phyloP scores from a whole-genome alignment of 305 asterid species.

The Galium porrigens region DNA sequence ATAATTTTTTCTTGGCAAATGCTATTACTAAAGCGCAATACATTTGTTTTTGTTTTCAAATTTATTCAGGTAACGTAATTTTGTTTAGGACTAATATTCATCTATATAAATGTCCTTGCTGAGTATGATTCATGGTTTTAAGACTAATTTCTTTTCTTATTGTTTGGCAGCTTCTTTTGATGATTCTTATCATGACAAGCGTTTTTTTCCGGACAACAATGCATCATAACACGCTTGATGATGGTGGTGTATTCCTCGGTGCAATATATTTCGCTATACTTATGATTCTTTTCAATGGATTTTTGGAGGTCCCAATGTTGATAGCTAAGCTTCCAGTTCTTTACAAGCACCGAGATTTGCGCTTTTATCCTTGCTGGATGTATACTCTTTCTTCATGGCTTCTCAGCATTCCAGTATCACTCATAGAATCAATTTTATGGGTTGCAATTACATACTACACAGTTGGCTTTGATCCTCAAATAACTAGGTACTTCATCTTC shows the following conservation, averaged over 20 bases:
- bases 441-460: constrained; percentile 69
- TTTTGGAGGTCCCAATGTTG: constrained; percentile 81
- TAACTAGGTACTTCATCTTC: constrained; percentile 36
- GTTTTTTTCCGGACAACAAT: constrained; percentile 75
- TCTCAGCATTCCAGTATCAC: constrained; percentile 63
- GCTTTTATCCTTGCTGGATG: constrained; percentile 79
- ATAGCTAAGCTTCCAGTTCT: constrained; percentile 76
- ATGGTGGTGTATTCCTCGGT: constrained; percentile 81
- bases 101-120: not conserved
- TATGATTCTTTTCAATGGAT: constrained; percentile 78
- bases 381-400: constrained; percentile 81
- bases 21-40: constrained; percentile 67
- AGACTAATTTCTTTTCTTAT: constrained; percentile 13
- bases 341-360: constrained; percentile 78
- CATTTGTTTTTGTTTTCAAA: constrained; percentile 66
- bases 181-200: constrained; percentile 72
- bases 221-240: constrained; percentile 64
- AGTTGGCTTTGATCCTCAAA: constrained; percentile 79
- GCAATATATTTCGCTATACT: constrained; percentile 65
- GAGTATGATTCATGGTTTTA: not conserved
- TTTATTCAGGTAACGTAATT: constrained; percentile 53
- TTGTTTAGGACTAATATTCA: not conserved
- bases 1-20: constrained; percentile 63
- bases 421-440: constrained; percentile 71
- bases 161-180: constrained; percentile 57